Conservation (phyloP, 2,329 filamentous ascomycete genomes). For the Paecilomyces sp. region DNA sequence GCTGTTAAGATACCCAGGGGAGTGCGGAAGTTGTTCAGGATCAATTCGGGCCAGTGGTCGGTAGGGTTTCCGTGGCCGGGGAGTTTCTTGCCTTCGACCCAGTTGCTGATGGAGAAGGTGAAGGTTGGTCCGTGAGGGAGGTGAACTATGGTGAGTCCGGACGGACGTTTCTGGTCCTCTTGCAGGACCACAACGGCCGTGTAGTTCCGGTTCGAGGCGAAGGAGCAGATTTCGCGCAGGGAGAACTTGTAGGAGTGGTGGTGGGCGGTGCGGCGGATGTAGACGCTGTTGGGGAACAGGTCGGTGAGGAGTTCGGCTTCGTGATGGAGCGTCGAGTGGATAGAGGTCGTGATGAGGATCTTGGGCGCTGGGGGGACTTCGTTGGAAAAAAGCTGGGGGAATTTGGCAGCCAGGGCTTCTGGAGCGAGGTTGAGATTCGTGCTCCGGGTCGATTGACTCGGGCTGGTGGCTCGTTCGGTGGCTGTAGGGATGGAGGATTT, state of each 20-base stretch:
- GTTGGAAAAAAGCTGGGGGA: conserved; percentile 51
- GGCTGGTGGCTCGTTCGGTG: conserved; percentile 47
- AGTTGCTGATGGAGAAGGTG: conserved; percentile 85
- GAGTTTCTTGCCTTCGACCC: conserved; percentile 79
- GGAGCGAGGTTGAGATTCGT: conserved; percentile 56
- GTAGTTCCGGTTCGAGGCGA: conserved; percentile 73
- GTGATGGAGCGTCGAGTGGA: conserved; percentile 81
- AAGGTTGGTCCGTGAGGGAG: conserved; percentile 82
- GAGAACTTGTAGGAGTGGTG: conserved; percentile 85
- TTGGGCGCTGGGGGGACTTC: conserved; percentile 60
- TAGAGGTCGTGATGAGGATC: conserved; percentile 82
- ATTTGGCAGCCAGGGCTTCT: conserved; percentile 54
- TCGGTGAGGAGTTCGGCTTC: conserved; percentile 71
- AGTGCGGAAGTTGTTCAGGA: conserved; percentile 92
- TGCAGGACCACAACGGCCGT: conserved; percentile 78
- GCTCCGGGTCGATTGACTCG: conserved; percentile 48
- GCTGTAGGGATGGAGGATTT: conserved; percentile 30
- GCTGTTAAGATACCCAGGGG: conserved; percentile 83
- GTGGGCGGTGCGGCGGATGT: conserved; percentile 80
- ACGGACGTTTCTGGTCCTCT: conserved; percentile 80
- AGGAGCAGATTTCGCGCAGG: conserved; percentile 80
- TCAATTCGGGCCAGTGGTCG: conserved; percentile 80
- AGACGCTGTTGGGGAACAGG: conserved; percentile 72
- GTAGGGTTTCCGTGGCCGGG: conserved; percentile 88
- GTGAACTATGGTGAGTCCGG: conserved; percentile 75